Conservation (phyloP, 192 early-diverging fungal species). For the Backusella australiensis region DNA sequence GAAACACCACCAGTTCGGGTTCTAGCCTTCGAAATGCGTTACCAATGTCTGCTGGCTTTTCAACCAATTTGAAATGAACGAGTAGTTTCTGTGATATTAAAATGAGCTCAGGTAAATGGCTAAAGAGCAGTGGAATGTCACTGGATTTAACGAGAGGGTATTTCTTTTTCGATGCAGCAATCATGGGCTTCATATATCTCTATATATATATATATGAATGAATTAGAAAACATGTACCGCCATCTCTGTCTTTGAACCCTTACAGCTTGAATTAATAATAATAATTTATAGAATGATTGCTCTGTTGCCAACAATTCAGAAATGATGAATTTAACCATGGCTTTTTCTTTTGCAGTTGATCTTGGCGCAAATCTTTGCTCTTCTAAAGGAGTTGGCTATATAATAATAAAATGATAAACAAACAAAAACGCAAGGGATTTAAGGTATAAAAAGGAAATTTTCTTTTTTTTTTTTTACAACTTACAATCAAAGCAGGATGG, state of each 20-base stretch:
- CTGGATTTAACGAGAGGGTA: constrained; percentile 29
- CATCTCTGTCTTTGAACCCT: not conserved
- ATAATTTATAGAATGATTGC: constrained; percentile 11
- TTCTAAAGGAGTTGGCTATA: constrained; percentile 16
- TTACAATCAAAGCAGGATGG: constrained; percentile 14
- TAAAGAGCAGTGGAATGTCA: constrained; percentile 36
- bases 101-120: constrained; percentile 30
- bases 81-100: constrained; percentile 25
- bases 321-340: constrained; percentile 21
- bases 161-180: constrained; percentile 29
- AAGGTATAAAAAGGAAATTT: constrained; percentile 1
- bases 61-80: constrained; percentile 11
- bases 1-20: constrained; percentile 29
- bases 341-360: constrained; percentile 5
- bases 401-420: not conserved
- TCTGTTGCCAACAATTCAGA: constrained; percentile 23
- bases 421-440: not conserved
- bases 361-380: constrained; percentile 11
- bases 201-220: constrained; percentile 2
- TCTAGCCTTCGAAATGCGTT: constrained; percentile 21
- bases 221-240: not conserved
- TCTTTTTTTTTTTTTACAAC: not conserved
- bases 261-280: constrained; percentile 23
- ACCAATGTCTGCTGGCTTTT: constrained; percentile 19
- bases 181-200: constrained; percentile 39